Evolutionary conservation across 805 yeast species (phyloP).

Genomic region (Candida sakaeoensis): DNA sequence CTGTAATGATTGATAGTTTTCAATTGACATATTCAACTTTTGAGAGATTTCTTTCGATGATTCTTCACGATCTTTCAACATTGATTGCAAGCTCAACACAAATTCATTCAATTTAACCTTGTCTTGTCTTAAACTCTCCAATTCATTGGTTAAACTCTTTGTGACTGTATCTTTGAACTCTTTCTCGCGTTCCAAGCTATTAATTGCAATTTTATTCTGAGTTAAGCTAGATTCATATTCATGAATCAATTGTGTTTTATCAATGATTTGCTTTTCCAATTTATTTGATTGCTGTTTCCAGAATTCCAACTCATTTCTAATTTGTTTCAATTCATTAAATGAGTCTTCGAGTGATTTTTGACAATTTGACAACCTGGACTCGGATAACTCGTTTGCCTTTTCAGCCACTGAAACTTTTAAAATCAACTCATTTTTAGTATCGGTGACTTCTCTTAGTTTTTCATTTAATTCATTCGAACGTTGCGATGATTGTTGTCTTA

Average conservation of each 20-base stretch:
- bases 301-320: constrained; percentile 28
- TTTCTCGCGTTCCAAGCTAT: constrained; percentile 53
- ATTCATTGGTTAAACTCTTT: constrained; percentile 49
- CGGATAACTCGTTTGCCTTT: constrained; percentile 50
- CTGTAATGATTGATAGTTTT: constrained; percentile 42
- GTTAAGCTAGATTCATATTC: constrained; percentile 47
- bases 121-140: constrained; percentile 52
- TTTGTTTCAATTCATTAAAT: constrained; percentile 24
- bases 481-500: constrained; percentile 36
- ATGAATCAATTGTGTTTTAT: constrained; percentile 48
- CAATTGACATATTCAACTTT: constrained; percentile 47
- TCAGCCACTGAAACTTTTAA: constrained; percentile 51
- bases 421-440: constrained; percentile 38
- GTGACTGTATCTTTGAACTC: constrained; percentile 47
- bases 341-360: constrained; percentile 26
- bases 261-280: constrained; percentile 31
- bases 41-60: constrained; percentile 47
- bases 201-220: constrained; percentile 41
- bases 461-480: constrained; percentile 47
- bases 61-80: constrained; percentile 58
- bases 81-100: constrained; percentile 56
- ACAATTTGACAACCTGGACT: constrained; percentile 49
- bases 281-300: constrained; percentile 42
- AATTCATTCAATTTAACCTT: constrained; percentile 54
- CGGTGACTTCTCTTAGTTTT: constrained; percentile 24